Percentiles rank a stretch among this genome's conserved stretches.
phyloP scores from a whole-genome alignment of 495 filamentous ascomycete genomes.

The Schizothecium vesticola region DNA sequence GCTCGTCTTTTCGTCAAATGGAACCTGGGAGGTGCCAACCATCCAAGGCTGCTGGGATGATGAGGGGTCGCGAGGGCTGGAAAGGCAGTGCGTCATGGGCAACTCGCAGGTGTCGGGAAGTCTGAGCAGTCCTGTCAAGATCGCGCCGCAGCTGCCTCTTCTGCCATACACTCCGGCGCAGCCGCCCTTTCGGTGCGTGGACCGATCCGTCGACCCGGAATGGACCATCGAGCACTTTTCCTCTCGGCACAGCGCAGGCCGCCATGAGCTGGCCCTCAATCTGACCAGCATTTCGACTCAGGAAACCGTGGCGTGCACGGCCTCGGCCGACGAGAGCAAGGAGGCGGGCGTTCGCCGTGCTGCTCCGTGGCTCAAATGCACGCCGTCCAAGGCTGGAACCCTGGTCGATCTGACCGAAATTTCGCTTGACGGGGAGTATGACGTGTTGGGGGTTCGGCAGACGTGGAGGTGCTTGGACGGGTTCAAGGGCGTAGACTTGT shows the following conservation, averaged over 20 bases:
- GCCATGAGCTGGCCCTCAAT: constrained; percentile 12
- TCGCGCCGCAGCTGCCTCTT: constrained; percentile 20
- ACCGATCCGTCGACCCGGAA: constrained; percentile 17
- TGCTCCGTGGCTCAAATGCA: constrained; percentile 14
- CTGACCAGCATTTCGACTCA: constrained; percentile 16
- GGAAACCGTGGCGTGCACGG: constrained; percentile 6
- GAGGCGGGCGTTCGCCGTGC: neutral
- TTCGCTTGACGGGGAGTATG: constrained; percentile 12
- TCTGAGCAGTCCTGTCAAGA: constrained; percentile 16
- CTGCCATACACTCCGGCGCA: constrained; percentile 17
- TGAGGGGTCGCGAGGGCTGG: constrained; percentile 14
- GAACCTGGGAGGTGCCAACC: constrained; percentile 16
- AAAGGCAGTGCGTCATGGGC: constrained; percentile 21
- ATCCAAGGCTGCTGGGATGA: constrained; percentile 21
- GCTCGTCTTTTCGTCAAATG: constrained; percentile 14
- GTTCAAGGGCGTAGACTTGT: constrained; percentile 15
- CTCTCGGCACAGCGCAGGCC: constrained; percentile 8
- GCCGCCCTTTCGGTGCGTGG: constrained; percentile 12
- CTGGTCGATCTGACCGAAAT: constrained; percentile 5
- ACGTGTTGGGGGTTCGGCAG: constrained; percentile 19
- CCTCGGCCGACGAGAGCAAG: constrained; percentile 8
- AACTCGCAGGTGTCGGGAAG: constrained; percentile 19
- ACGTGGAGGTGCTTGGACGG: constrained; percentile 20
- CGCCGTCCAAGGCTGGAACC: neutral
- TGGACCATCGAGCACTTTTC: constrained; percentile 17